phyloP scores from a whole-genome alignment of 2,329 filamentous ascomycete genomes.

The Clonostachys rhizophaga region DNA sequence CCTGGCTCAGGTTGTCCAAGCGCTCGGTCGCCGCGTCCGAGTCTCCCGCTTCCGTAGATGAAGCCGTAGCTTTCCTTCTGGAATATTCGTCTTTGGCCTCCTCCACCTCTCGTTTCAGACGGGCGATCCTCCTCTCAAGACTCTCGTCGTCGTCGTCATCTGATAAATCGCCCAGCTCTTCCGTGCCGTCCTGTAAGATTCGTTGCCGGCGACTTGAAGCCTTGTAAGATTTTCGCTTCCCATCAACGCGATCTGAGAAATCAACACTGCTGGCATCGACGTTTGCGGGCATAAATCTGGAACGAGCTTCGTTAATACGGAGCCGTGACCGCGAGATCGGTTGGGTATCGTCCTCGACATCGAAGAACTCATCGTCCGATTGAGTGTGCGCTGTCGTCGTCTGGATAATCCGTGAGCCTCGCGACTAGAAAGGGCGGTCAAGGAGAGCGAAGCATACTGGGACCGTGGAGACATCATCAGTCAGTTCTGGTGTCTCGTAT shows the following conservation, averaged over 20 bases:
- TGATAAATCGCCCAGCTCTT: conserved; percentile 69
- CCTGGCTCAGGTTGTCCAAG: conserved; percentile 64
- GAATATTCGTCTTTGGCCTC: conserved; percentile 63
- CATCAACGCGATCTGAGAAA: conserved; percentile 83
- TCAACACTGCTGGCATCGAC: conserved; percentile 77
- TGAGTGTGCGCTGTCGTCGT: conserved; percentile 50
- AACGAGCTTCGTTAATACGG: conserved; percentile 73
- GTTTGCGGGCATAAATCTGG: conserved; percentile 69
- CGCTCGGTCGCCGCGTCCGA: conserved; percentile 22
- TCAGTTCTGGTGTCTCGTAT: conserved; percentile 92
- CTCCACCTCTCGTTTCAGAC: conserved; percentile 77
- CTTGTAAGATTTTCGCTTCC: conserved; percentile 80
- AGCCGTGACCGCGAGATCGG: conserved; percentile 74
- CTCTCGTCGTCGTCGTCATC: conserved; percentile 74
- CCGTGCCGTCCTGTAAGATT: conserved; percentile 56
- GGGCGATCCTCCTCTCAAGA: conserved; percentile 72
- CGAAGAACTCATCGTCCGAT: conserved; percentile 59
- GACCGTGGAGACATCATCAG: conserved; percentile 82
- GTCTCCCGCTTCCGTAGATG: conserved; percentile 40
- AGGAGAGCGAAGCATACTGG: conserved; percentile 50
- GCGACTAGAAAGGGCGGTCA: neutral
- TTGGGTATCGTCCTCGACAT: conserved; percentile 56
- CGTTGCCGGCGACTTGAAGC: conserved; percentile 64
- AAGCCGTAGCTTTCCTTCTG: conserved; percentile 42
- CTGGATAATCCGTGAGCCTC: conserved; percentile 19